phyloP scores from a whole-genome alignment of 495 filamentous ascomycete species.

The Lentithecium fluviatile region DNA sequence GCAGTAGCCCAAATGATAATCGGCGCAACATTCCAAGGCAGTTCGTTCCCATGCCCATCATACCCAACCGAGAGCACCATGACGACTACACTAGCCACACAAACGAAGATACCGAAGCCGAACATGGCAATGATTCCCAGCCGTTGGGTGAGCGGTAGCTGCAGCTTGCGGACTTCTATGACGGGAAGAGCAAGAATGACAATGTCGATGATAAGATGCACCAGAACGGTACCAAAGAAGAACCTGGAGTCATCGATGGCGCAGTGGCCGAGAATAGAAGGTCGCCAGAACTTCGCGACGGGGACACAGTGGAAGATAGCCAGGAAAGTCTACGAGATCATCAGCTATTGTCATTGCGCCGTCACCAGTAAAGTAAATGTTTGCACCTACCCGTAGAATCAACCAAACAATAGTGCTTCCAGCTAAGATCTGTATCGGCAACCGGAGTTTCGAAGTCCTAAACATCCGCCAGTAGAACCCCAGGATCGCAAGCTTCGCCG shows the following conservation, averaged over 20 bases:
- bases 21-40: conserved; percentile 28
- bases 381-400: conserved; percentile 24
- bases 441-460: conserved; percentile 23
- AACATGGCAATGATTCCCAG: conserved; percentile 23
- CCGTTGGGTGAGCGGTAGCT: conserved; percentile 13
- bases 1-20: conserved; percentile 27
- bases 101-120: conserved; percentile 33
- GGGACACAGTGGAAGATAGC: conserved; percentile 33
- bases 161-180: conserved; percentile 17
- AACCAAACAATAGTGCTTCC: conserved; percentile 20
- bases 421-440: conserved; percentile 22
- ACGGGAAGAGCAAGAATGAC: conserved; percentile 20
- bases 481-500: conserved; percentile 27
- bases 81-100: conserved; percentile 52
- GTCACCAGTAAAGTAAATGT: too few relatives aligned
- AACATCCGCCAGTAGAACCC: conserved; percentile 36
- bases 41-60: conserved; percentile 16
- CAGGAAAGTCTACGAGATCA: conserved; percentile 16
- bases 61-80: conserved; percentile 38
- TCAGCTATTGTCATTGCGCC: neutral
- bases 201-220: conserved; percentile 27
- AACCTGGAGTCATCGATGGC: conserved; percentile 26
- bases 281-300: conserved; percentile 26
- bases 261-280: conserved; percentile 13
- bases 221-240: conserved; percentile 29